Conservation (phyloP, 2,329 filamentous ascomycete species). For the Emergomyces orientalis region DNA sequence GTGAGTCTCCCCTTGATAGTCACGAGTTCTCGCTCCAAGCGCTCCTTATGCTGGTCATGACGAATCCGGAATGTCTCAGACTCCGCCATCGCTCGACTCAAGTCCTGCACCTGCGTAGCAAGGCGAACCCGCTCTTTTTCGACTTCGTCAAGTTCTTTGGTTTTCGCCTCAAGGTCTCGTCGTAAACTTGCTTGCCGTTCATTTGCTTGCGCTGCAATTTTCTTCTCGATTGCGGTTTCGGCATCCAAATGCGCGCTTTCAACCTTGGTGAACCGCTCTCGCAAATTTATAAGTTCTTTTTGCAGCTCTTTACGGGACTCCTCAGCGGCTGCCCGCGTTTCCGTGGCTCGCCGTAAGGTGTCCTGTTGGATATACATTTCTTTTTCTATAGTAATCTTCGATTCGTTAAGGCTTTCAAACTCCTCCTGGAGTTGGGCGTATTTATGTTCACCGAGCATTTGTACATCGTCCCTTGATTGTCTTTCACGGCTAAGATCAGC, state of each 20-base stretch:
- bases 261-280: conserved; percentile 71
- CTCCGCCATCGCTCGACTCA: conserved; percentile 79
- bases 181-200: conserved; percentile 70
- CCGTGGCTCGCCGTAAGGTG: conserved; percentile 72
- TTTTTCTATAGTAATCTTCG: conserved; percentile 96
- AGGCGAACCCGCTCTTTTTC: conserved; percentile 71
- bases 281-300: conserved; percentile 69
- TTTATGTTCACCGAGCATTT: conserved; percentile 83
- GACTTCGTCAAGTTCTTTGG: conserved; percentile 65
- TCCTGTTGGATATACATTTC: conserved; percentile 96
- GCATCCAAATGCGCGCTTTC: conserved; percentile 80
- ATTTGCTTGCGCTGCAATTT: conserved; percentile 64
- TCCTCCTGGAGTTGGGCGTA: conserved; percentile 73
- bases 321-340: conserved; percentile 70
- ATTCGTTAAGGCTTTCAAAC: conserved; percentile 76
- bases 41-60: conserved; percentile 89
- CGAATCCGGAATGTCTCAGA: conserved; percentile 82
- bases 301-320: conserved; percentile 84
- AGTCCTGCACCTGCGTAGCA: conserved; percentile 68
- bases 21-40: conserved; percentile 79
- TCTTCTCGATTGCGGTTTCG: conserved; percentile 70
- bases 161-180: conserved; percentile 70
- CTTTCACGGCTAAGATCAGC: conserved; percentile 82
- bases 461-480: conserved; percentile 88
- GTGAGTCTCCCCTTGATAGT: conserved; percentile 82